phyloP scores from a whole-genome alignment of 768 basidiomycete species.

The Jaapia argillacea region DNA sequence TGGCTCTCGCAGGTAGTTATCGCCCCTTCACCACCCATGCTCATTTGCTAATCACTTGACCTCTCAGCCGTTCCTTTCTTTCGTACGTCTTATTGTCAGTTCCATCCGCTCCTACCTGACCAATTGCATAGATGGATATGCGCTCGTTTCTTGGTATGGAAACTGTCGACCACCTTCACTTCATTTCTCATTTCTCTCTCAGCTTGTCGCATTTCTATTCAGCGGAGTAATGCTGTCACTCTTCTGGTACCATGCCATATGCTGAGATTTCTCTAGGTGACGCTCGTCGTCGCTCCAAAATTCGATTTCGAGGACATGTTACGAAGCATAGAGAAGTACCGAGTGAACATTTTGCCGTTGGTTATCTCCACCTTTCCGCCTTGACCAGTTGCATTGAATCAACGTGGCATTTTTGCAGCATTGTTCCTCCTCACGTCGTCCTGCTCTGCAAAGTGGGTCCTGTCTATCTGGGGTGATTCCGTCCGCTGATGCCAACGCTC shows the following conservation, averaged over 20 bases:
- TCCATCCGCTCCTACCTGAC: neutral
- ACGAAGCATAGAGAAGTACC: conserved; percentile 21
- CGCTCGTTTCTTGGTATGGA: no score
- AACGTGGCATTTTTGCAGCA: conserved; percentile 7
- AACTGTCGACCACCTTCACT: no score
- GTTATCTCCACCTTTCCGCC: no score
- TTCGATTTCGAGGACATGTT: conserved; percentile 20
- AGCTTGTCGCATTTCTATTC: no score
- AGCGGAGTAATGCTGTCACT: no score
- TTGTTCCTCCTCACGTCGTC: conserved; percentile 26
- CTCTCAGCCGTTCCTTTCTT: conserved; percentile 20
- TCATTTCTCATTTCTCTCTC: no score
- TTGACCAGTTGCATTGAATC: no score
- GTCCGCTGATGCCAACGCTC: neutral
- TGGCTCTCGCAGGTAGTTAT: conserved; percentile 38
- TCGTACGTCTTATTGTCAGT: conserved; percentile 10
- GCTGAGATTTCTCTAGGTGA: no score
- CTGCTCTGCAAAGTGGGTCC: conserved; percentile 22
- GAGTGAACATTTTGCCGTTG: no score
- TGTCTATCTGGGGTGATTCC: neutral
- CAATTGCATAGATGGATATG: conserved; percentile 33
- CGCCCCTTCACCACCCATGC: neutral
- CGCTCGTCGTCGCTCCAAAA: conserved; percentile 21
- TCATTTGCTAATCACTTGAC: conserved; percentile 6
- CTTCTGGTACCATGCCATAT: no score